Evolutionary conservation across 768 basidiomycete species (phyloP), one percentile per base, ranked within the genome.

Genomic region (Pisolithus albus): DNA sequence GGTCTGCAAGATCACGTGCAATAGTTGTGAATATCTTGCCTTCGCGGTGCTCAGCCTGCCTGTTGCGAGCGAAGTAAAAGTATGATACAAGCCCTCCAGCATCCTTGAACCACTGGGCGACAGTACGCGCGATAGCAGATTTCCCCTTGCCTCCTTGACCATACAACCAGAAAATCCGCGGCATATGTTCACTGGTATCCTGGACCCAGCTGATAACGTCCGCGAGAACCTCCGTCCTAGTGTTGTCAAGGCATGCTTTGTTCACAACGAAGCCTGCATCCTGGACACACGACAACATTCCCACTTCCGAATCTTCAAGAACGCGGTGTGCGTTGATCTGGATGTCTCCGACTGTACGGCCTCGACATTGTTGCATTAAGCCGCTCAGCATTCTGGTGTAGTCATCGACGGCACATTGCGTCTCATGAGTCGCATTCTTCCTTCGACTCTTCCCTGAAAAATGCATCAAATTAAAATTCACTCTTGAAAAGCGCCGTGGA

Each of bases 1-100:
- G 45, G 5, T 52, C 53, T 30, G 62, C 62, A 26, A 64, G 50
- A 21, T 61, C 57, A n/a, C 52, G 51, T 1, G 62, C 43, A n/a
- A 45, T 45, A 4, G 26, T 45, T 26, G 24, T 45, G 26, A 45
- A 45, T 16, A 45, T 45, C 43, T 18, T 45, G 16, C 15, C 24
- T 13, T 28, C 24, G 13, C 23, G 43, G 15, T 16, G 26, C 15
- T 45, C 43, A 7, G 23, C 24, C 24, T 45, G 43, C 9, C 43
- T 45, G 24, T 45, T 26, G 7, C 43, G 21, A 15, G 24, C 43
- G 26, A 45, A 45, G 43, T 26, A 45, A 26, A 45, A 45, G 43
- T 9, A 45, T 5, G 43, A 28, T 18, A 5, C 15, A 28, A 45
- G 26, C 15, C 10, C 28, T 18, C 43, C 43, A 13, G 23, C 26